Evolutionary conservation across 768 basidiomycete species (phyloP).

Genomic region (Termitomyces sp.): DNA sequence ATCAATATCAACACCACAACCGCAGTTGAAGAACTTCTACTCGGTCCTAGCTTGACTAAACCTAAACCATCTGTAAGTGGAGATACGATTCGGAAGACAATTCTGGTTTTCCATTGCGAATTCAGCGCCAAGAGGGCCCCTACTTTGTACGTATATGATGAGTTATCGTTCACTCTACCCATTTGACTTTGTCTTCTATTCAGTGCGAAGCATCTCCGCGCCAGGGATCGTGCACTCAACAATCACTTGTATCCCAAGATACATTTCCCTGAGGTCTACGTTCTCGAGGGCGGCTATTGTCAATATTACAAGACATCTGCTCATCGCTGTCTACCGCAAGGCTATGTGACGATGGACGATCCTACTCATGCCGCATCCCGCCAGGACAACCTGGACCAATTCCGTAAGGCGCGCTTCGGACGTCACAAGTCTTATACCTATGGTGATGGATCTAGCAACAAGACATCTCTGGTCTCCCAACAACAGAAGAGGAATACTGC

Average conservation of each 20-base stretch:
- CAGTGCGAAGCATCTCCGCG: slow-evolving; percentile 92
- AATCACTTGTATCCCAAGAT: slow-evolving; percentile 88
- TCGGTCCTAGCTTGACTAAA: slow-evolving; percentile 51
- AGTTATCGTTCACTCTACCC: not conserved
- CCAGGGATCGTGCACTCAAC: slow-evolving; percentile 86
- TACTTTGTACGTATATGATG: slow-evolving; percentile 70
- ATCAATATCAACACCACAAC: slow-evolving; percentile 84
- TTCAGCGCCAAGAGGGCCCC: slow-evolving; percentile 95
- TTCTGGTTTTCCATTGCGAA: slow-evolving; percentile 97
- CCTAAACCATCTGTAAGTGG: slow-evolving; percentile 74
- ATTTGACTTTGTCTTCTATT: not conserved
- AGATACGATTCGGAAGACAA: slow-evolving; percentile 68
- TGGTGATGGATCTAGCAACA: slow-evolving; percentile 63
- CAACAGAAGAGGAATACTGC: slow-evolving; percentile 65
- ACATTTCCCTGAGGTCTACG: slow-evolving; percentile 94
- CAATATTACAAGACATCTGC: slow-evolving; percentile 74
- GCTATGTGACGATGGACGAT: slow-evolving; percentile 95
- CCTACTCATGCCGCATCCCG: slow-evolving; percentile 78
- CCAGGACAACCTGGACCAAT: slow-evolving; percentile 84
- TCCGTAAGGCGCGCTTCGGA: slow-evolving; percentile 84
- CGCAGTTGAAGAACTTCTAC: slow-evolving; percentile 77
- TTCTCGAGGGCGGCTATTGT: slow-evolving; percentile 95
- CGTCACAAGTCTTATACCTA: slow-evolving; percentile 92
- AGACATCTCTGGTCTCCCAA: slow-evolving; percentile 33
- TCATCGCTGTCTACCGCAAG: slow-evolving; percentile 71